Evolutionary conservation across 23 red algal genomes (phyloP).

Genomic region (Pyropia haitanensis): DNA sequence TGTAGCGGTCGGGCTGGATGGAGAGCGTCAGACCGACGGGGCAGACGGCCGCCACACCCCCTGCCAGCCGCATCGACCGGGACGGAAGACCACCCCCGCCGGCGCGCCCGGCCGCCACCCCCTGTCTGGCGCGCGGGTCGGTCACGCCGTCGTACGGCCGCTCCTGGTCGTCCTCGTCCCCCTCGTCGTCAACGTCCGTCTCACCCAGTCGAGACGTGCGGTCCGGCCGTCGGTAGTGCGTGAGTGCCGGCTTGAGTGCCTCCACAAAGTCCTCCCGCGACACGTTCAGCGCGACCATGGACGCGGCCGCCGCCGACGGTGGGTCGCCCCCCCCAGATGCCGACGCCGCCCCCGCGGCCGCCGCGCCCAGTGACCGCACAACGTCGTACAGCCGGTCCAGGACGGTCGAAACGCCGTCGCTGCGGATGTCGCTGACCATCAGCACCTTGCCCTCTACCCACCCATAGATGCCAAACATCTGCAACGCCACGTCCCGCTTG

Average conservation of each 20-base stretch:
- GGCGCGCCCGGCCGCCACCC: too few relatives aligned
- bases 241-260: conserved; percentile 5
- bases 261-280: conserved; percentile 13
- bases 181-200: too few relatives aligned
- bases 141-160: too few relatives aligned
- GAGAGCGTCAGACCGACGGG: too few relatives aligned
- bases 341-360: neutral
- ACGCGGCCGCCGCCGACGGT: neutral
- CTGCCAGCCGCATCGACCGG: too few relatives aligned
- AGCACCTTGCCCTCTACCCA: conserved; percentile 26
- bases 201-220: too few relatives aligned
- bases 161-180: too few relatives aligned
- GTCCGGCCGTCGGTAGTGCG: too few relatives aligned
- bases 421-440: conserved; percentile 48
- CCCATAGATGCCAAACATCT: conserved; percentile 59
- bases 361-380: neutral
- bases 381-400: conserved; percentile 33
- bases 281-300: conserved; percentile 9
- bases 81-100: too few relatives aligned
- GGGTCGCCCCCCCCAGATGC: neutral
- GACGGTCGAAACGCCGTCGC: conserved; percentile 2
- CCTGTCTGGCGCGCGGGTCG: too few relatives aligned
- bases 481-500: conserved; percentile 28
- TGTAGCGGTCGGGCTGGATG: too few relatives aligned
- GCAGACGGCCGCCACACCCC: too few relatives aligned